These are phyloP conservation scores for Kwoniella sp. DNA, from an alignment of 768 basidiomycete species.

Conservation along the genomic window DNA sequence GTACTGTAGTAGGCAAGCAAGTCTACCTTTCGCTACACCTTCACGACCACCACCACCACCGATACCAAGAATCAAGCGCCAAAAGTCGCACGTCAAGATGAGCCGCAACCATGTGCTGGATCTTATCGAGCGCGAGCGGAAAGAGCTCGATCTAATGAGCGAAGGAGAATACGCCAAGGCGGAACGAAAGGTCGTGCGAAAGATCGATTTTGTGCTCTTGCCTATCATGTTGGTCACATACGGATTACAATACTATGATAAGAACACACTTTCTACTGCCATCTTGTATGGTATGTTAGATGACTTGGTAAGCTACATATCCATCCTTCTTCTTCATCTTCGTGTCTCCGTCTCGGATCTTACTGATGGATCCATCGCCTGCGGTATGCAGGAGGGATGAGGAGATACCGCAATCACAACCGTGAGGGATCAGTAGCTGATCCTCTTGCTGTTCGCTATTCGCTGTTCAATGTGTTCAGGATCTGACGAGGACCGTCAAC, in stretches of 20 bases:
- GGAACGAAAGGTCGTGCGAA: conserved; percentile 34
- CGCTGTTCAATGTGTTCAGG: conserved; percentile 8
- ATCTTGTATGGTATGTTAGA: conserved; percentile 19
- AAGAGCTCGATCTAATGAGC: background rate
- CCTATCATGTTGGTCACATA: conserved; percentile 52
- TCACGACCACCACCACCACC: too few relatives aligned
- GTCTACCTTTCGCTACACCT: too few relatives aligned
- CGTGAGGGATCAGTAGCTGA: too few relatives aligned
- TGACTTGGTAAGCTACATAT: conserved; percentile 3
- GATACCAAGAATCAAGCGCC: too few relatives aligned
- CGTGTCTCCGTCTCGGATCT: too few relatives aligned
- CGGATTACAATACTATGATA: conserved; percentile 36
- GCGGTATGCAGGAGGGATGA: too few relatives aligned
- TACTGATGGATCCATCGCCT: too few relatives aligned
- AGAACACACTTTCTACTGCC: conserved; percentile 15
- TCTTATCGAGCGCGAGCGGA: too few relatives aligned
- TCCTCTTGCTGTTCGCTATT: background rate
- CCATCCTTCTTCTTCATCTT: background rate
- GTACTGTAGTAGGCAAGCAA: too few relatives aligned
- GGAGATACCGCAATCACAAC: too few relatives aligned
- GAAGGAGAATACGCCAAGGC: conserved; percentile 12
- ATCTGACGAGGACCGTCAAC: conserved; percentile 36
- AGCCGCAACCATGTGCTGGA: background rate
- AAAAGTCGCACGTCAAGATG: too few relatives aligned
- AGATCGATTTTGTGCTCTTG: conserved; percentile 48